These are phyloP conservation scores for Picea abies DNA, from an alignment of 83 land plant species.

Conservation along the genomic window DNA sequence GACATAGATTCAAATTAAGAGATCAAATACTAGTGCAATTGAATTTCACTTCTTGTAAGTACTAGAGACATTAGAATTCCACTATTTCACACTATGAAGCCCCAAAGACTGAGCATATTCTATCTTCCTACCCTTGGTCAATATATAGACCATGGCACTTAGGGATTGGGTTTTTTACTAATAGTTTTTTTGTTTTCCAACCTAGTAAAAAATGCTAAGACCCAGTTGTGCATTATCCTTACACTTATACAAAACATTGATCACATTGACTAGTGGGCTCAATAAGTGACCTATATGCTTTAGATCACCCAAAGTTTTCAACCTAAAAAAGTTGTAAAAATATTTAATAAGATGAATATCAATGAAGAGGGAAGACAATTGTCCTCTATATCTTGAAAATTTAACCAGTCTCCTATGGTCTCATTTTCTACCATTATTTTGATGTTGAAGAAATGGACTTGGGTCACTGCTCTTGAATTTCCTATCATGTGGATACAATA, in stretches of 20 bases:
- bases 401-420: background rate
- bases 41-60: too few species aligned
- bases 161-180: constrained; percentile 41
- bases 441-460: constrained; percentile 1
- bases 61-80: too few species aligned
- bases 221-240: constrained; percentile 24
- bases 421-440: background rate
- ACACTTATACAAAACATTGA: constrained; percentile 36
- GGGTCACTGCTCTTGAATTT: background rate
- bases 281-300: background rate
- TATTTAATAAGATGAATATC: background rate
- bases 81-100: too few species aligned
- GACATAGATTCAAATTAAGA: too few species aligned
- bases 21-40: too few species aligned
- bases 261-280: constrained; percentile 17
- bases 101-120: constrained; percentile 46
- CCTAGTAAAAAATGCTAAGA: constrained; percentile 16
- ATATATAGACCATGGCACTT: constrained; percentile 44
- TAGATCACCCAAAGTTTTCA: background rate
- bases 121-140: constrained; percentile 26
- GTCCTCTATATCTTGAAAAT: background rate
- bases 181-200: constrained; percentile 8
- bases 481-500: background rate
- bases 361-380: constrained; percentile 15
- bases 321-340: background rate